Evolutionary conservation across 2,329 filamentous ascomycete species (phyloP).

Genomic region (Botryotinia calthae): DNA sequence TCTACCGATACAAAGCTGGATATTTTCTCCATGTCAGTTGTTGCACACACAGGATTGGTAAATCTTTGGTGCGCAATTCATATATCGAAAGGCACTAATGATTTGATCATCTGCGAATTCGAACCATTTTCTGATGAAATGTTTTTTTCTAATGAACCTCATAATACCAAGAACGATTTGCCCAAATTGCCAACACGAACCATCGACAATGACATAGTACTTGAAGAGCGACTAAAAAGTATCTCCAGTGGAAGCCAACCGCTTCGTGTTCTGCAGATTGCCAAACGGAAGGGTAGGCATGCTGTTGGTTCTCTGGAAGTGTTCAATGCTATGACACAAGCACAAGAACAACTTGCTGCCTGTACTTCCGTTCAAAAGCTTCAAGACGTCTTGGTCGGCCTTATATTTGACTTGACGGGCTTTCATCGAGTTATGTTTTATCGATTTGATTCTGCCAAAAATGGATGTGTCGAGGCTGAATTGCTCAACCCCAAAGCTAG

Average conservation of each 20-base stretch:
- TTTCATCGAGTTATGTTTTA: constrained; percentile 94
- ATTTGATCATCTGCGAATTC: constrained; percentile 82
- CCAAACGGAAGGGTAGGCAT: constrained; percentile 64
- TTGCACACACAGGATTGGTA: constrained; percentile 16
- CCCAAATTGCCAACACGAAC: constrained; percentile 71
- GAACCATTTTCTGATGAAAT: constrained; percentile 75
- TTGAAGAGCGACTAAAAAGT: constrained; percentile 71
- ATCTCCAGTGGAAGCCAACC: constrained; percentile 74
- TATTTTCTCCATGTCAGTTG: constrained; percentile 71
- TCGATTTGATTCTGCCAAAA: constrained; percentile 66
- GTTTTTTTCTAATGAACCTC: constrained; percentile 45
- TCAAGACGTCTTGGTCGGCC: constrained; percentile 76
- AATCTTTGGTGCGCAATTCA: constrained; percentile 19
- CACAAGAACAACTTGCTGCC: constrained; percentile 79
- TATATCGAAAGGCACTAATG: constrained; percentile 58
- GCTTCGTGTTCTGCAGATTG: constrained; percentile 71
- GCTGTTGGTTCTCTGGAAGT: constrained; percentile 72
- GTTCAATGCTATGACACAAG: constrained; percentile 87
- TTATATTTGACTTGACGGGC: constrained; percentile 84
- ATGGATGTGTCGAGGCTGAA: constrained; percentile 73
- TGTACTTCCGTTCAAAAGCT: constrained; percentile 70
- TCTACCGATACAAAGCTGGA: constrained; percentile 71
- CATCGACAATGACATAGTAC: constrained; percentile 66
- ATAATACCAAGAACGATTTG: constrained; percentile 19
- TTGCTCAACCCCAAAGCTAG: constrained; percentile 79